Conservation (phyloP, 805 yeast species). For the Yamadazyma takamatsuzukensis region DNA sequence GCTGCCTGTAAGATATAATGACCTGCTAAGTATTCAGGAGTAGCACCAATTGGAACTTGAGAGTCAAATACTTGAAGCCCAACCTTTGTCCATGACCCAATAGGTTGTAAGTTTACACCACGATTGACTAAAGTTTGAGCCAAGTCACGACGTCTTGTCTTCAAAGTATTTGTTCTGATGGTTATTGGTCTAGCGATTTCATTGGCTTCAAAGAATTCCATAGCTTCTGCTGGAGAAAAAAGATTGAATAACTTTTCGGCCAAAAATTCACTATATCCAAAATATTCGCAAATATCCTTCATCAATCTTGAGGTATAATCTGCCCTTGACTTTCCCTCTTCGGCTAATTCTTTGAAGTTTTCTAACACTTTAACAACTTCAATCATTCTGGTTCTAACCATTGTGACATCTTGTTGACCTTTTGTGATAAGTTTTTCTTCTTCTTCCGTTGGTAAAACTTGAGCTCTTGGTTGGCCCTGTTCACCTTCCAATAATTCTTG, state of each 20-base stretch:
- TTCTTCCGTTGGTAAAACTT: slow-evolving; percentile 70
- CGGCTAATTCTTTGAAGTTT: slow-evolving; percentile 77
- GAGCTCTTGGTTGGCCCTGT: slow-evolving; percentile 66
- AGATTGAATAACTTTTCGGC: slow-evolving; percentile 92
- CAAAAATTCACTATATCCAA: slow-evolving; percentile 86
- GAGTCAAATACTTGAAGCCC: slow-evolving; percentile 97
- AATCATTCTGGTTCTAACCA: slow-evolving; percentile 88
- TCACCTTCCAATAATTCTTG: slow-evolving; percentile 57
- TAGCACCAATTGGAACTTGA: slow-evolving; percentile 99
- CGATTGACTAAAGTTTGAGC: slow-evolving; percentile 93
- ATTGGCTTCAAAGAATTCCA: slow-evolving; percentile 98
- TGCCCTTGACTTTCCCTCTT: slow-evolving; percentile 81
- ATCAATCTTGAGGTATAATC: slow-evolving; percentile 78
- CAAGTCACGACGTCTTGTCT: slow-evolving; percentile 90
- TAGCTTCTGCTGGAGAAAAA: slow-evolving; percentile 92
- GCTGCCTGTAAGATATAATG: slow-evolving; percentile 98
- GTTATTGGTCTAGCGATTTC: slow-evolving; percentile 96
- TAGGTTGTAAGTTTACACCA: slow-evolving; percentile 96
- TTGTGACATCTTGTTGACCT: slow-evolving; percentile 70
- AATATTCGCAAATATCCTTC: slow-evolving; percentile 85
- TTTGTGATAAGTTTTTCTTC: slow-evolving; percentile 49
- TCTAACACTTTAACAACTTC: slow-evolving; percentile 93
- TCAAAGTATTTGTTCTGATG: slow-evolving; percentile 94
- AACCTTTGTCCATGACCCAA: slow-evolving; percentile 97
- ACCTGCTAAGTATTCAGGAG: slow-evolving; percentile 98